A percentile compares a stretch with the other conserved stretches of the same genome.
Conservation (phyloP, 169 alveolate species). For the Cryptosporidium bovis region DNA sequence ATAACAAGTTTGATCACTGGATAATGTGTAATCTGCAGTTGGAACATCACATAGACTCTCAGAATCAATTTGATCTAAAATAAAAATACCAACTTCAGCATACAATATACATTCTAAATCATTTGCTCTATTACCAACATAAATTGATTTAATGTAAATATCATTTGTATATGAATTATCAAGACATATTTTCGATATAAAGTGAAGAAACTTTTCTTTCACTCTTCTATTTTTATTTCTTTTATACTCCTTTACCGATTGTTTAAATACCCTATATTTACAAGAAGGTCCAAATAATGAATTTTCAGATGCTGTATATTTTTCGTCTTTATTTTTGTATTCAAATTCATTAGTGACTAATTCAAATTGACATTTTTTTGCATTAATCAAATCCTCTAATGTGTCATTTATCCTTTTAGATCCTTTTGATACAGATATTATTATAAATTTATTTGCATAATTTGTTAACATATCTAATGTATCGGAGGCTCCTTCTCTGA, state of each 20-base stretch:
- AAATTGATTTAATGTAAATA: constrained; percentile 47
- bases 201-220: constrained; percentile 5
- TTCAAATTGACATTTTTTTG: constrained; percentile 31
- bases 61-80: neutral
- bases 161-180: neutral
- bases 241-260: constrained; percentile 29
- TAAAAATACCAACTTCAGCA: constrained; percentile 55
- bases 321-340: constrained; percentile 3
- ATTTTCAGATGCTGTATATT: constrained; percentile 35
- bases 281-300: constrained; percentile 63
- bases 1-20: neutral
- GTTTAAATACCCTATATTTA: constrained; percentile 42
- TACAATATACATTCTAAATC: constrained; percentile 51
- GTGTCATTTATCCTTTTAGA: constrained; percentile 54
- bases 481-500: constrained; percentile 57
- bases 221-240: constrained; percentile 1
- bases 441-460: constrained; percentile 9
- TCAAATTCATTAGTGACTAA: constrained; percentile 38
- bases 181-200: constrained; percentile 3
- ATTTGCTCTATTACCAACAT: constrained; percentile 46
- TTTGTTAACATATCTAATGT: constrained; percentile 11
- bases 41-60: constrained; percentile 15
- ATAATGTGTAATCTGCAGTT: constrained; percentile 24
- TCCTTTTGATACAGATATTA: constrained; percentile 36
- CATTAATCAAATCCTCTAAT: neutral